A percentile compares a stretch with the other conserved stretches of the same genome.
Conservation (phyloP, 2,329 filamentous ascomycete genomes). For the Dothidotthia symphoricarpi region DNA sequence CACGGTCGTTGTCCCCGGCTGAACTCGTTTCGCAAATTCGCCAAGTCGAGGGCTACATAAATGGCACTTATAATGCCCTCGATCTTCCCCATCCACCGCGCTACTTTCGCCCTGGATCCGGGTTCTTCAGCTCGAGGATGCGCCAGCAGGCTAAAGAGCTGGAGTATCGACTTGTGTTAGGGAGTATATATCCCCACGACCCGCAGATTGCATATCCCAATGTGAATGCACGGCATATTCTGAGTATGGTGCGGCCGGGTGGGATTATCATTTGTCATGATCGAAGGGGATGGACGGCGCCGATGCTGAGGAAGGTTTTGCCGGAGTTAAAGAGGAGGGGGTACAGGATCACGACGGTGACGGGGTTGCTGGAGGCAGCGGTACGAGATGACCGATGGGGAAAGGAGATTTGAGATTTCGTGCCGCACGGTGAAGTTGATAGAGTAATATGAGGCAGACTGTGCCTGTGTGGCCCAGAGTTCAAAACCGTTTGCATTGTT, state of each 20-base stretch:
- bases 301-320: conserved; percentile 72
- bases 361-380: conserved; percentile 17
- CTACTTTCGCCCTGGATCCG: conserved; percentile 81
- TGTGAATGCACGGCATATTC: conserved; percentile 73
- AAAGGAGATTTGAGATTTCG: neutral
- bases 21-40: conserved; percentile 64
- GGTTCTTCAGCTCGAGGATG: conserved; percentile 76
- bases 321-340: conserved; percentile 68
- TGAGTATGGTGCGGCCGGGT: conserved; percentile 75
- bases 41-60: conserved; percentile 62
- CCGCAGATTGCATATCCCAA: conserved; percentile 71
- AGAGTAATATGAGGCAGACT: too few relatives aligned
- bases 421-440: neutral
- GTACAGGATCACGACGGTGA: conserved; percentile 68
- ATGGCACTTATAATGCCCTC: conserved; percentile 53
- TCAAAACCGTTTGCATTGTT: too few relatives aligned
- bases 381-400: too few relatives aligned
- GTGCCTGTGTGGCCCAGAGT: too few relatives aligned
- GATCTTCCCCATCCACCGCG: conserved; percentile 50
- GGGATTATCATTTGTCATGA: conserved; percentile 86
- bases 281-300: conserved; percentile 74
- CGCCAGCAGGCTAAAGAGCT: conserved; percentile 57
- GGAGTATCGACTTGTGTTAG: conserved; percentile 73
- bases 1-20: conserved; percentile 58
- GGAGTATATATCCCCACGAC: conserved; percentile 86